Base-by-base conservation (phyloP, 2,329 filamentous ascomycete species). In the Septoria linicola region DNA sequence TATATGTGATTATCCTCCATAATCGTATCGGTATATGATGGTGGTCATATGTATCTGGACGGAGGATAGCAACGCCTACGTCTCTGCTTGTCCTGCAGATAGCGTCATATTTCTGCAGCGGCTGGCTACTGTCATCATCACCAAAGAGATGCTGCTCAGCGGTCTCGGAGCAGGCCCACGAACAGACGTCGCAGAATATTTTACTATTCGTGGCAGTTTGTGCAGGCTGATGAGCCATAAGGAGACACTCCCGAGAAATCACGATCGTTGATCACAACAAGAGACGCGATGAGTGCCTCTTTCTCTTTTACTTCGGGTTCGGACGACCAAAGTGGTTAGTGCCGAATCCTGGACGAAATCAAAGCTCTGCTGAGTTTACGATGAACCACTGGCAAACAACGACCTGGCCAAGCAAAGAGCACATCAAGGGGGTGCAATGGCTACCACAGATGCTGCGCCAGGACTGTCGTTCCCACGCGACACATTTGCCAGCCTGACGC, bases 401-500 rank as follows among this genome's bases (percentile, higher is more conserved):
- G 17, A 19, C 7, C 16, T 7, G 17, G n/a, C 5, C 17, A 10
- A 5, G 17, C 35, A 2, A 37, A 6, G 7, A 37, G 3, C 8
- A 37, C 35, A 37, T 19, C 35, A 20, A 37, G 8, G 13, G 16
- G 10, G 20, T 35, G 37, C 13, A 17, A 48, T 48, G 44, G 25
- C 44, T 25, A 30, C 36, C 25, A 25, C 36, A 25, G 36, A 40
- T 8, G 36, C 59, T 10, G 41, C 54, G 4, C 51, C 63, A 5
- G 59, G 57, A 48, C 63, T 81, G 66, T 66, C 78, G 59, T 72
- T 84, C 68, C 70, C 84, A 56, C 70, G 87, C 65, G 75, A 87
- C 61, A 85, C 89, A 63, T 96, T 96, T 71, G 89, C 90, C 52
- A 91, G 91, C 66, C 84, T 96, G 66, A 89, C 89, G 30, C 91